Base-by-base conservation (phyloP, 768 basidiomycete species). In the Rhizopogon vulgaris region DNA sequence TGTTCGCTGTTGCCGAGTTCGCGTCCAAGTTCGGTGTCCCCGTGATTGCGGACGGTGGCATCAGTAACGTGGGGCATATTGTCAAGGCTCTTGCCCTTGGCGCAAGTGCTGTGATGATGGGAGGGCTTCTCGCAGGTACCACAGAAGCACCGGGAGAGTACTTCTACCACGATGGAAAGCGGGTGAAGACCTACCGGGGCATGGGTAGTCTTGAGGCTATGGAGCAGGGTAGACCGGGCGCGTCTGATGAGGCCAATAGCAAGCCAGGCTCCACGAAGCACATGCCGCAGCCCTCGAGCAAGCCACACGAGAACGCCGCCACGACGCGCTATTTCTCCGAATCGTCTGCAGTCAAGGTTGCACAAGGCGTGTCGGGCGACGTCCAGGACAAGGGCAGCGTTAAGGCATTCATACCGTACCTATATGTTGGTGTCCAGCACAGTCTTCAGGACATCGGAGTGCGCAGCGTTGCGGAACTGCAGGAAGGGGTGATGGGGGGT, bases 61-160 rank as follows among this genome's bases (percentile, higher is more conserved):
- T 99, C 58, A 71, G 84, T 32, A 99, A 98, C 69, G 89, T 98
- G 37, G 96, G 95, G 0, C 95, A 99, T 69, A 88, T 97, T 60
- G 93, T 97, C 64, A 99, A 99, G 74, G 96, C 96, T 3, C 75
- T 98, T 41, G 76, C 94, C 1, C 80, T 98, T 15, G 96, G 96
- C 47, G 96, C 95, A 4, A 85, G 87, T 22, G 94, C 93, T 4
- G 93, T 98, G 48, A 97, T 98, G 95, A 97, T 99, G 96, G 96
- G 96, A 42, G 87, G 92, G 9, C 71, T 98, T 42, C 77, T 99
- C 25, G 96, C 95, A 1, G 95, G 95, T 28, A 98, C 95, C 36
- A 86, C 90, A 56, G 94, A 99, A 69, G 92, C 94, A 0, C 96
- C 96, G 0, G 95, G 96, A 60, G 94, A 98, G 73, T 99, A 95